Evolutionary conservation across 2,329 filamentous ascomycete species (phyloP), one percentile per base, ranked within the genome.

Genomic region (Arachnopeziza araneosa): DNA sequence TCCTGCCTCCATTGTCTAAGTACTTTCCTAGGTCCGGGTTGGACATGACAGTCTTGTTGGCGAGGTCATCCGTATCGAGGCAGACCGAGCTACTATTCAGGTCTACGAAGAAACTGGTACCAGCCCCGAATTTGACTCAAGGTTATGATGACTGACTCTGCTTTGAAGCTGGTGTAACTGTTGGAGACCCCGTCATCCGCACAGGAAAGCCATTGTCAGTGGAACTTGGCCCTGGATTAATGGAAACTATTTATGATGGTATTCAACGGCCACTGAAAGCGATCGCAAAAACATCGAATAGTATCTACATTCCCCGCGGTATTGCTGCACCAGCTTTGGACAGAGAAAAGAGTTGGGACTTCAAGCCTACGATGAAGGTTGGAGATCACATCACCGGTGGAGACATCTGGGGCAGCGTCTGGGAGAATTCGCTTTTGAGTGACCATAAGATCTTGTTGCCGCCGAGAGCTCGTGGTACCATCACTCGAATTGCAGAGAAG

Each of bases 201-300:
- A 97, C 93, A 60, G 91, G 92, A 76, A 97, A 98, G 83, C 95
- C 95, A 65, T 82, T 99, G 59, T 97, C 95, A 60, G 95, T 99
- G 77, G 95, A 99, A 77, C 88, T 99, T 54, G 95, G 95, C 55
- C 95, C 95, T 65, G 95, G 95, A 74, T 81, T 99, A 75, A 91
- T 99, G 84, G 93, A 98, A 79, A 97, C 95, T 68, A 99, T 99
- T 76, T 99, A 98, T 82, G 95, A 99, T 76, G 95, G 95, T 80
- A 99, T 99, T 72, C 95, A 99, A 77, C 88, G 95, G 74, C 95
- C 95, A 55, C 87, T 99, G 70, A 88, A 88, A 78, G 87, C 85
- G 67, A 99, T 99, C 71, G 81, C 91, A 68, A 80, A 88, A 50
- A 77, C 83, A 54, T 86, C 92, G 56, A 80, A 91, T 72, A 92